Conservation (phyloP, 192 early-diverging fungal genomes). For the Jimgerdemannia flammicorona region DNA sequence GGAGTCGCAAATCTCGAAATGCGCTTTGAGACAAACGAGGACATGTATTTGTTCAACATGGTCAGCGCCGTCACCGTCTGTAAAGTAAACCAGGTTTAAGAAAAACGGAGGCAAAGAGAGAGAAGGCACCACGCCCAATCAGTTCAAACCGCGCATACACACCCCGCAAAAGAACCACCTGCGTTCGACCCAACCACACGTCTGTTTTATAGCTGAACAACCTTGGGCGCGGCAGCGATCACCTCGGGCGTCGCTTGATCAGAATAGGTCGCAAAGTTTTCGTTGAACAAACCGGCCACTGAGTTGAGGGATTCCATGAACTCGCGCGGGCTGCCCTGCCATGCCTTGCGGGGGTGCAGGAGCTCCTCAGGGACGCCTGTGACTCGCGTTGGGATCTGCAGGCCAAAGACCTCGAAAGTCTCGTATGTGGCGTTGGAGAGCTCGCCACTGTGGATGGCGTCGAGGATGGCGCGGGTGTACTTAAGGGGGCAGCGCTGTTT, state of each 20-base stretch:
- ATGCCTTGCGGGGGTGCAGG: slow-evolving; percentile 83
- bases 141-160: no score
- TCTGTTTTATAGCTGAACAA: slow-evolving; percentile 24
- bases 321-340: slow-evolving; percentile 70
- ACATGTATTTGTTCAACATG: no score
- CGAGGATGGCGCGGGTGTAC: slow-evolving; percentile 97
- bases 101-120: no score
- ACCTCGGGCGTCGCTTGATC: slow-evolving; percentile 74
- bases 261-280: slow-evolving; percentile 88
- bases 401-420: slow-evolving; percentile 84
- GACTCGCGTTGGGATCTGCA: slow-evolving; percentile 79
- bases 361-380: slow-evolving; percentile 81
- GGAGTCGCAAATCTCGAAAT: no score
- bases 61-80: no score
- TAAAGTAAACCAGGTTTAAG: no score
- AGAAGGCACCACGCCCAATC: no score
- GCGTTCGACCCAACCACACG: no score
- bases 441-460: slow-evolving; percentile 95
- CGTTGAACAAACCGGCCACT: slow-evolving; percentile 80
- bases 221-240: slow-evolving; percentile 64
- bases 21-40: no score
- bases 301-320: slow-evolving; percentile 65
- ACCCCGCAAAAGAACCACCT: no score
- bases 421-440: slow-evolving; percentile 80
- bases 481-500: slow-evolving; percentile 88